Percentiles rank a stretch among this genome's conserved stretches.
Conservation (phyloP, 2,329 filamentous ascomycete species). For the Pestalotiopsis sp. region DNA sequence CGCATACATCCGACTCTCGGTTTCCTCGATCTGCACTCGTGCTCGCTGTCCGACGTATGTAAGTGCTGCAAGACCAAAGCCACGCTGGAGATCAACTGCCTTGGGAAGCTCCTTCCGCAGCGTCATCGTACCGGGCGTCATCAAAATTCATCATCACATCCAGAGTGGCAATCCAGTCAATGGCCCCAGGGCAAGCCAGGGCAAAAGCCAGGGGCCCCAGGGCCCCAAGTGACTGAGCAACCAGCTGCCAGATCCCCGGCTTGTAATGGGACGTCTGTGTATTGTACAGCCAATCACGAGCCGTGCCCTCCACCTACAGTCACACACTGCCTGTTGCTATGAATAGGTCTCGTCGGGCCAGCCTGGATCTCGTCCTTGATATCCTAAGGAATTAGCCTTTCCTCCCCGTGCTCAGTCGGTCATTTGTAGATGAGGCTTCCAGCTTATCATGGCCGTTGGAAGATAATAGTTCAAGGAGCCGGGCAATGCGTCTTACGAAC, state of each 20-base stretch:
- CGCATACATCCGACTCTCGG: not conserved
- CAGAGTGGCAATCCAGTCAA: not conserved
- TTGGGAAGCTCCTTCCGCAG: not conserved
- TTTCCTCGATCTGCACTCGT: not conserved
- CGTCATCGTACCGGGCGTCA: not conserved
- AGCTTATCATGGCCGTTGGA: not conserved
- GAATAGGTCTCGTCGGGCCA: conserved; percentile 2
- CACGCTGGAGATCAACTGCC: not conserved
- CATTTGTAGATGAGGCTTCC: not conserved
- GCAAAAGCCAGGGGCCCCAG: not conserved
- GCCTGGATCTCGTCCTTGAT: not conserved
- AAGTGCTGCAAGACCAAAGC: not conserved
- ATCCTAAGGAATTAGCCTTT: not conserved
- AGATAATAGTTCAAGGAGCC: not conserved
- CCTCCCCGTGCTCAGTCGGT: not conserved
- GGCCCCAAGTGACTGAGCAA: not conserved
- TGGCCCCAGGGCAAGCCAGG: not conserved
- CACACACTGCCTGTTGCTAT: conserved; percentile 12
- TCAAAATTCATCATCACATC: not conserved
- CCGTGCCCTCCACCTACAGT: not conserved
- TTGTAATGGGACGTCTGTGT: not conserved
- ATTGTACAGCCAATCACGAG: not conserved
- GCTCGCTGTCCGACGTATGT: not conserved
- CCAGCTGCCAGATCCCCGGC: not conserved
- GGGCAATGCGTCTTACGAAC: not conserved